These are phyloP conservation scores for Stellera chamaejasme DNA, from an alignment of 345 rosid species.

Conservation along the genomic window DNA sequence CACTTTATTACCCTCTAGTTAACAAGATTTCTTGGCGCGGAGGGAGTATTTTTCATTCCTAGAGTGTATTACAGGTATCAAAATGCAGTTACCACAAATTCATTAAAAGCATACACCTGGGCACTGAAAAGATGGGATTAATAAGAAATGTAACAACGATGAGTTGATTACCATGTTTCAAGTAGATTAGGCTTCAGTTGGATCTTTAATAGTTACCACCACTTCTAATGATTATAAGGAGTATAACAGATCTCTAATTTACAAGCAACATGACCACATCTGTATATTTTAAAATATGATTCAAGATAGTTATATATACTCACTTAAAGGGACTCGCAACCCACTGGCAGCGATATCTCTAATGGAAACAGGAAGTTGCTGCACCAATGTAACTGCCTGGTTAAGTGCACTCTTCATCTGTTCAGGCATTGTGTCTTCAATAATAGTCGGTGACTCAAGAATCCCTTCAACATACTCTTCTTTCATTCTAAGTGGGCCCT, in stretches of 20 bases:
- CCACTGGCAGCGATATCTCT: constrained; percentile 63
- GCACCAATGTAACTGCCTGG: constrained; percentile 60
- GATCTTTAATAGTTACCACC: neutral
- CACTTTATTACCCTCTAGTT: too few relatives aligned
- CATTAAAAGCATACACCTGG: neutral
- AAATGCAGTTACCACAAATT: neutral
- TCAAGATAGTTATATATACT: constrained; percentile 19
- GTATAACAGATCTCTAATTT: neutral
- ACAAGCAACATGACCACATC: constrained; percentile 1
- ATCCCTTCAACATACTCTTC: constrained; percentile 83
- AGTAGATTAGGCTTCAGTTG: constrained; percentile 2
- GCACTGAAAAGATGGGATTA: neutral
- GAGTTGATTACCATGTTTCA: neutral
- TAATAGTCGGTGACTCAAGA: constrained; percentile 63
- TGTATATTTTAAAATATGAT: neutral
- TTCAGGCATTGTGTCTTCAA: constrained; percentile 79
- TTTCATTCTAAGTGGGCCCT: constrained; percentile 91
- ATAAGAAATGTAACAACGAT: neutral
- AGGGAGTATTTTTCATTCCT: too few relatives aligned
- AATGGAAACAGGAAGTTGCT: constrained; percentile 76
- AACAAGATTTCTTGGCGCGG: too few relatives aligned
- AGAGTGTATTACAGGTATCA: neutral
- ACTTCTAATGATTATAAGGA: neutral
- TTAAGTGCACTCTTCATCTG: constrained; percentile 66
- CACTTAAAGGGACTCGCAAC: constrained; percentile 74